Base-by-base conservation (phyloP, 805 yeast genomes). In the Helenozyma baotianmanensis region DNA sequence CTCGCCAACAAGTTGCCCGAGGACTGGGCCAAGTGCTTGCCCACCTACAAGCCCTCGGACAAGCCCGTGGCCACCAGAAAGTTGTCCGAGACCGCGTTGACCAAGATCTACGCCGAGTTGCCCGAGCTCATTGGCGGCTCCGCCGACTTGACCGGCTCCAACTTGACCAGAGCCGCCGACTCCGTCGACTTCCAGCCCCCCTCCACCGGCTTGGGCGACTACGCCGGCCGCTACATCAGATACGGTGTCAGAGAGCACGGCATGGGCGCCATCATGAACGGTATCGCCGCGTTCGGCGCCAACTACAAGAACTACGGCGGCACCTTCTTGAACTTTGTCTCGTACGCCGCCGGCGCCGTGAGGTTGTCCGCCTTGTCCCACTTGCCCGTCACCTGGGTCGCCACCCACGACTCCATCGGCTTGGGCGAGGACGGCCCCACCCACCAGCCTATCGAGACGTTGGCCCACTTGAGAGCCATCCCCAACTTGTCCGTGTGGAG, bases 231-330 rank as follows among this genome's bases (percentile, higher is more conserved):
- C 62, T 90, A 90, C 73, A 74, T 90, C 66, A 82, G 97, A 72
- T 90, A 82, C 64, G 98, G 98, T 80, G 96, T 90, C 47, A 83
- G 98, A 70, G 98, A 90, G 75, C 97, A 92, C 69, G 97, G 86
- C 64, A 88, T 90, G 97, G 96, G 96, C 70, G 96, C 97, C 47
- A 83, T 89, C 63, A 76, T 89, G 79, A 90, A 92, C 70, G 98
- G 98, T 82, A 83, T 90, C 52, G 74, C 92, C 39, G 97, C 96
- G 35, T 90, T 69, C 57, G 83, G 83, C 68, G 84, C 83, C 45
- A 86, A 85, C 71, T 78, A 72, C 75, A 83, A 80, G 65, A 81
- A 88, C 51, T 89, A 80, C 71, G 96, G 96, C 64, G 97, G 96
- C 68, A 90, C 98, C 57, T 90, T 90, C 88, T 75, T 90, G 65